Percentiles rank a stretch among this genome's conserved stretches.
phyloP scores from a whole-genome alignment of 2,329 filamentous ascomycete species.

The Ophiocordyceps camponoti-rufipedis region DNA sequence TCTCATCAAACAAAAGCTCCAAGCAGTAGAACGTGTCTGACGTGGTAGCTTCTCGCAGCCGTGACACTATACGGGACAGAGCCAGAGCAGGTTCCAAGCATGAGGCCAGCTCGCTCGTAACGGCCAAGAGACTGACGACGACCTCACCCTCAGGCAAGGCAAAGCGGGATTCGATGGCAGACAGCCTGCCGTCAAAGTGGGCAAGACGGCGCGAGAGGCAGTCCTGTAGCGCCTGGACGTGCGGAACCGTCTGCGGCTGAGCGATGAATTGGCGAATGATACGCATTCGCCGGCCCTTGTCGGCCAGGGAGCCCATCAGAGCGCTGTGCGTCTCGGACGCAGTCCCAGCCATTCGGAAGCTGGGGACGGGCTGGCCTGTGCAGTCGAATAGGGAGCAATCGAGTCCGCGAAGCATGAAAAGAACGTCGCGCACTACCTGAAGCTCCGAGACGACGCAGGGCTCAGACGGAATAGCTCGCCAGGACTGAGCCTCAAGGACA shows the following conservation, averaged over 20 bases:
- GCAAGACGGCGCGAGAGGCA: slow-evolving; percentile 37
- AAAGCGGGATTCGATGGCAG: slow-evolving; percentile 40
- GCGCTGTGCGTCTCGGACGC: slow-evolving; percentile 31
- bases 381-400: slow-evolving; percentile 51
- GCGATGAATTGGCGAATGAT: slow-evolving; percentile 26
- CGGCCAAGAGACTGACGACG: slow-evolving; percentile 46
- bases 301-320: slow-evolving; percentile 26
- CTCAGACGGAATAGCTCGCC: slow-evolving; percentile 13
- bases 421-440: slow-evolving; percentile 53
- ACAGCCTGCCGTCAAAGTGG: slow-evolving; percentile 39
- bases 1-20: slow-evolving; percentile 57
- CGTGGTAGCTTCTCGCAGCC: slow-evolving; percentile 29
- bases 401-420: slow-evolving; percentile 74
- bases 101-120: slow-evolving; percentile 38
- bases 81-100: slow-evolving; percentile 36
- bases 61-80: slow-evolving; percentile 43
- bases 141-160: slow-evolving; percentile 32
- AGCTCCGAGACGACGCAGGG: slow-evolving; percentile 45
- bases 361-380: slow-evolving; percentile 18
- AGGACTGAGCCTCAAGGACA: slow-evolving; percentile 15
- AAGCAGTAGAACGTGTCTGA: slow-evolving; percentile 52
- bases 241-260: slow-evolving; percentile 29
- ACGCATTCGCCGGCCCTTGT: slow-evolving; percentile 25
- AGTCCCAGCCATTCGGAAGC: slow-evolving; percentile 28
- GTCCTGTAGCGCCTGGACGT: slow-evolving; percentile 55